Conservation (phyloP, 2,329 filamentous ascomycete genomes). For the Sclerotinia minor region DNA sequence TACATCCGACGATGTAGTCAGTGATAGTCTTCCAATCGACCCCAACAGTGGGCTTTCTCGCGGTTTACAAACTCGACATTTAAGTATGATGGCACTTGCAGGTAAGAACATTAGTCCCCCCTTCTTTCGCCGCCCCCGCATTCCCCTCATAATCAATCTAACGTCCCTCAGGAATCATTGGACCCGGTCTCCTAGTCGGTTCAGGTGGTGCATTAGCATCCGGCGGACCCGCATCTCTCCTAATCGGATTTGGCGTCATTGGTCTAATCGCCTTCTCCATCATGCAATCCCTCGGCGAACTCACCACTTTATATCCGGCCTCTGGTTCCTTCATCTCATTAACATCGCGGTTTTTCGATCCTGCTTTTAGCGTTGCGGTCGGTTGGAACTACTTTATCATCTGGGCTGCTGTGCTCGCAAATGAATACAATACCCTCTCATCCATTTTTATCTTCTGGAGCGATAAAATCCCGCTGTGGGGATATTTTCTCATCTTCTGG, state of each 20-base stretch:
- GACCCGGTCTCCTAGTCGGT: constrained; percentile 71
- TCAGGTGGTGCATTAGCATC: constrained; percentile 66
- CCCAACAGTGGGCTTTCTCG: constrained; percentile 66
- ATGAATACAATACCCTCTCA: constrained; percentile 70
- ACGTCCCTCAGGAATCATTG: constrained; percentile 48
- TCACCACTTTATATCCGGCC: constrained; percentile 71
- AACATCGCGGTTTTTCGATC: constrained; percentile 69
- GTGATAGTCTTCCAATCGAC: constrained; percentile 43
- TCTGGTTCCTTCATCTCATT: constrained; percentile 71
- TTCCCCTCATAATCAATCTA: neutral
- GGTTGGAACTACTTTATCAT: constrained; percentile 48
- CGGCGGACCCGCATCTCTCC: constrained; percentile 68
- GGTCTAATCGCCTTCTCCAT: constrained; percentile 62
- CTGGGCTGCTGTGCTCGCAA: constrained; percentile 53
- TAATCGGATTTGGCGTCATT: constrained; percentile 73
- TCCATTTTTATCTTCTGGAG: constrained; percentile 68
- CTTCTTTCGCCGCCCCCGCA: neutral
- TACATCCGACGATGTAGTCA: neutral
- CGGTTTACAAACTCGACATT: constrained; percentile 66
- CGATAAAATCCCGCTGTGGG: constrained; percentile 61
- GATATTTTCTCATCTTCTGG: constrained; percentile 74
- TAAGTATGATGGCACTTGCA: constrained; percentile 66
- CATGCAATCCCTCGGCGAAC: constrained; percentile 68
- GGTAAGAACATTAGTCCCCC: constrained; percentile 13
- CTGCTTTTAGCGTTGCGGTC: constrained; percentile 66